A percentile compares a stretch with the other conserved stretches of the same genome.
These are phyloP conservation scores for Globisporangium cystogenes DNA, from an alignment of 352 stramenopile species.

Conservation along the genomic window DNA sequence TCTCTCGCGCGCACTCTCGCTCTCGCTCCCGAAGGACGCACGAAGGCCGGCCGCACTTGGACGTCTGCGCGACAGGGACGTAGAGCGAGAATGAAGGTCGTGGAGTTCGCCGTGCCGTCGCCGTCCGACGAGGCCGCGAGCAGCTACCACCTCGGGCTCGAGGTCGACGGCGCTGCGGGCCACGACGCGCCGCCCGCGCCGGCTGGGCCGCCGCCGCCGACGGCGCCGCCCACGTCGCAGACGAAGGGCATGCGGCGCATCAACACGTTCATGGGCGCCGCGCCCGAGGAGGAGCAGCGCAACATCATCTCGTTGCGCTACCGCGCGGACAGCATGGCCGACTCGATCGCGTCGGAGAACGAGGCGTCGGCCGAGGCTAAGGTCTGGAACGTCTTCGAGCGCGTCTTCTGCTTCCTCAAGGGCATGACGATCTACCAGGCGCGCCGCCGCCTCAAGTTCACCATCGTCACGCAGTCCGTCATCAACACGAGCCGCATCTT, in stretches of 20 bases:
- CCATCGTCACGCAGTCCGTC: conserved; percentile 78
- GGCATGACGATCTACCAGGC: conserved; percentile 87
- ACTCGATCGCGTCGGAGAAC: conserved; percentile 70
- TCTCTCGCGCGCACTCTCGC: no score
- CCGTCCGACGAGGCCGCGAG: conserved; percentile 39
- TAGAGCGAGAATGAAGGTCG: conserved; percentile 29
- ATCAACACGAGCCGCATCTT: conserved; percentile 84
- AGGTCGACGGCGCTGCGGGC: conserved; percentile 18
- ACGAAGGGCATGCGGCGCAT: conserved; percentile 43
- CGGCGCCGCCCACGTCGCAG: conserved; percentile 9
- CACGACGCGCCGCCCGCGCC: conserved; percentile 5
- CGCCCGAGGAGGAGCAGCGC: conserved; percentile 66
- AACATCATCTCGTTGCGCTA: conserved; percentile 87
- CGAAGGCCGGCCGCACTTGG: no score
- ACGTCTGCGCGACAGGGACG: no score
- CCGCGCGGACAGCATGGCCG: conserved; percentile 77
- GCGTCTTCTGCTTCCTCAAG: conserved; percentile 86
- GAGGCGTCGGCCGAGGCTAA: conserved; percentile 51
- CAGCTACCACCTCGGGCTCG: conserved; percentile 63
- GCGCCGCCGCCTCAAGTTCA: conserved; percentile 76
- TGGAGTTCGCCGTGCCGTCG: conserved; percentile 70
- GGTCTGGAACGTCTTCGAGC: conserved; percentile 78
- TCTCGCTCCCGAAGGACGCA: no score
- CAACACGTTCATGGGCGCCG: conserved; percentile 65
- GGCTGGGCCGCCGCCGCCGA: conserved; percentile 8